Conservation (phyloP, 805 yeast species). For the Sugiyamaella floridensis region DNA sequence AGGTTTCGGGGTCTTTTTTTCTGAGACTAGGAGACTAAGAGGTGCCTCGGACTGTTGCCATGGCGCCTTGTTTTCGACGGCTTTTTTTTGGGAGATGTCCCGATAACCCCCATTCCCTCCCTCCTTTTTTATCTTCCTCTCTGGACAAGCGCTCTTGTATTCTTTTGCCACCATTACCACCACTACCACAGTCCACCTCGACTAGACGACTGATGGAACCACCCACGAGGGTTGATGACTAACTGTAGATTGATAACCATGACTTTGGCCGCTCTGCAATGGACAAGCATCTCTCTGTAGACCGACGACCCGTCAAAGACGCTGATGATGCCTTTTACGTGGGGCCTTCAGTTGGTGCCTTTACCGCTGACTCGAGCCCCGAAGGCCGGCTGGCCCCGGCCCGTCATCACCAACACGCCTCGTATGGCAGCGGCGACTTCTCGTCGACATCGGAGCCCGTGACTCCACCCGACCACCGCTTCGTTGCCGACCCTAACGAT, state of each 20-base stretch:
- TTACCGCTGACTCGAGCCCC: neutral
- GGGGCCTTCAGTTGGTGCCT: neutral
- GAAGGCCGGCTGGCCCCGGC: neutral
- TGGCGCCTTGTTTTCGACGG: neutral
- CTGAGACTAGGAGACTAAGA: neutral
- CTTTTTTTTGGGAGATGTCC: neutral
- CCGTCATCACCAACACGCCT: slow-evolving; percentile 4
- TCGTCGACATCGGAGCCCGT: slow-evolving; percentile 11
- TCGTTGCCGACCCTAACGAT: neutral
- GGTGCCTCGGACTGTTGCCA: neutral
- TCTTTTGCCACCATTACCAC: neutral
- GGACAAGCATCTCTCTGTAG: slow-evolving; percentile 3
- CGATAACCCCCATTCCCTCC: neutral
- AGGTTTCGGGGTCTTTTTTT: neutral
- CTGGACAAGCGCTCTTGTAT: neutral
- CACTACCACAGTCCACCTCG: no score
- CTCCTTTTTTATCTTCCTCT: neutral
- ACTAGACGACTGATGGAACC: no score
- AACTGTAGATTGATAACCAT: slow-evolving; percentile 6
- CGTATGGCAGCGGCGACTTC: slow-evolving; percentile 8
- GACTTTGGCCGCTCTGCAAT: slow-evolving; percentile 4
- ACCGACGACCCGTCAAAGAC: neutral
- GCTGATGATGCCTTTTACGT: neutral
- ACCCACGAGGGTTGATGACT: neutral
- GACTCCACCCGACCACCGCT: slow-evolving; percentile 10